Percentiles rank a stretch among this genome's conserved stretches.
Conservation (phyloP, 768 basidiomycete genomes). For the Hirschioporus abietinus region DNA sequence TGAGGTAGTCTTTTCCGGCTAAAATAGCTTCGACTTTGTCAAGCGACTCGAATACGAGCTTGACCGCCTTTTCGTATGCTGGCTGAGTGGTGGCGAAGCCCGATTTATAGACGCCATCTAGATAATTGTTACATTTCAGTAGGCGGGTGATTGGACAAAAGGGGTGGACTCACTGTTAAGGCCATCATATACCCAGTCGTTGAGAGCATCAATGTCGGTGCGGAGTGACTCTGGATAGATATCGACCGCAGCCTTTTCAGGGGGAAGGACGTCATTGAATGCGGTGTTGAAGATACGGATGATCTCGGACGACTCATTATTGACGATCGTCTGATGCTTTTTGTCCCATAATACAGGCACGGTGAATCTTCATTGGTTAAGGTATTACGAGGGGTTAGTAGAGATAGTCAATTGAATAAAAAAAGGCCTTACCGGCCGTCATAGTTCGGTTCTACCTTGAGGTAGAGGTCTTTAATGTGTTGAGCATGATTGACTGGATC, state of each 20-base stretch:
- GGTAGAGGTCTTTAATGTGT: slow-evolving; percentile 83
- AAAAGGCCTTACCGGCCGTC: slow-evolving; percentile 47
- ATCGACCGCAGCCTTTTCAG: slow-evolving; percentile 60
- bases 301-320: slow-evolving; percentile 94
- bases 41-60: slow-evolving; percentile 69
- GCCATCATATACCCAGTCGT: slow-evolving; percentile 80
- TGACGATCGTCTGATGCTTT: slow-evolving; percentile 81
- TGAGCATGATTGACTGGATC: slow-evolving; percentile 68
- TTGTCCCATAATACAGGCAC: slow-evolving; percentile 94
- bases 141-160: neutral
- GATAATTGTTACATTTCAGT: neutral
- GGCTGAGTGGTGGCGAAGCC: slow-evolving; percentile 81
- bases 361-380: slow-evolving; percentile 49
- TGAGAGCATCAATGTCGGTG: slow-evolving; percentile 75
- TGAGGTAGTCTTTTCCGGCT: slow-evolving; percentile 72
- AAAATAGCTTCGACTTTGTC: slow-evolving; percentile 73
- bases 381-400: neutral
- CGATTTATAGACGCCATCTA: slow-evolving; percentile 83
- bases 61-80: slow-evolving; percentile 77
- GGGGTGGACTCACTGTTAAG: slow-evolving; percentile 64
- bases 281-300: slow-evolving; percentile 88
- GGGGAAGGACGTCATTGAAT: slow-evolving; percentile 71
- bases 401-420: neutral
- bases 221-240: slow-evolving; percentile 73
- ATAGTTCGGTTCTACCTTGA: slow-evolving; percentile 69